Evolutionary conservation across 345 rosid species (phyloP).

Genomic region (Linum lewisii): DNA sequence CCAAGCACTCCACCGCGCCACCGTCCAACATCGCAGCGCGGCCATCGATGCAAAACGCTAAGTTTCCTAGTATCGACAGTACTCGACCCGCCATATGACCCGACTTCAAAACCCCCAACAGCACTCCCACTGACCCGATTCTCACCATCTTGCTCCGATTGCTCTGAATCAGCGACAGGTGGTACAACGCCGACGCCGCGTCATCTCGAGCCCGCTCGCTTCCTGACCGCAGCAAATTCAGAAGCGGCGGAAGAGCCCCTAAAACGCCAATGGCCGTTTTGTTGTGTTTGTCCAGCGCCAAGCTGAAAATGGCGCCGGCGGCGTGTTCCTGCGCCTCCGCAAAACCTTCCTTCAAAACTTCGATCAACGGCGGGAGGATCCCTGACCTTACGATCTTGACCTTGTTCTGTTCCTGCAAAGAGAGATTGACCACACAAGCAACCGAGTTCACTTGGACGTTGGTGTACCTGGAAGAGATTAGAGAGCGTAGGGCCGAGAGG

Average conservation of each 20-base stretch:
- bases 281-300: constrained; percentile 68
- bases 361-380: constrained; percentile 54
- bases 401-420: constrained; percentile 57
- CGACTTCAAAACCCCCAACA: constrained; percentile 48
- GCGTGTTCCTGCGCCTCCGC: constrained; percentile 78
- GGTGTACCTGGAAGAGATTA: constrained; percentile 48
- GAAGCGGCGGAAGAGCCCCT: constrained; percentile 71
- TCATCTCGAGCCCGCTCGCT: constrained; percentile 59
- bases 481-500: constrained; percentile 37
- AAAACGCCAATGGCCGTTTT: constrained; percentile 80
- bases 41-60: constrained; percentile 47
- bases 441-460: constrained; percentile 57
- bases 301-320: constrained; percentile 63
- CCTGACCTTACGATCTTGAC: constrained; percentile 82
- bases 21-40: constrained; percentile 60
- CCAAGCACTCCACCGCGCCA: constrained; percentile 68
- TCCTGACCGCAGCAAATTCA: constrained; percentile 47
- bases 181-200: constrained; percentile 78
- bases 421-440: constrained; percentile 71
- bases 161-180: constrained; percentile 59
- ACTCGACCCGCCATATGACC: constrained; percentile 42
- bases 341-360: constrained; percentile 60
- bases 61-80: constrained; percentile 41
- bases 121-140: constrained; percentile 46
- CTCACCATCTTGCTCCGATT: constrained; percentile 55